A percentile compares a stretch with the other conserved stretches of the same genome.
Conservation (phyloP, 805 yeast genomes). For the Spathaspora girioi region DNA sequence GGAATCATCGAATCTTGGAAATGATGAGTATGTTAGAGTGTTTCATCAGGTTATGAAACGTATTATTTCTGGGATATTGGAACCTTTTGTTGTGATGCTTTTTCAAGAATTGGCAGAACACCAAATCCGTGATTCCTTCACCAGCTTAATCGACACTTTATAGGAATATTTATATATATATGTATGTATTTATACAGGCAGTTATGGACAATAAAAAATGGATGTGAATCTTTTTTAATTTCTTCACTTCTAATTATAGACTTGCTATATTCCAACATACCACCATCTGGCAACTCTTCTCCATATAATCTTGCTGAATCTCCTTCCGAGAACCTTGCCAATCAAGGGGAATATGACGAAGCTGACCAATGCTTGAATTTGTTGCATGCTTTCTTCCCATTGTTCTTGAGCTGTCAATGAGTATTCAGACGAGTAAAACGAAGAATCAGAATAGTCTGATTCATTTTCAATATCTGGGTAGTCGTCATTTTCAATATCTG, state of each 20-base stretch:
- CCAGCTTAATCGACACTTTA: constrained; percentile 17
- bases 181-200: not conserved
- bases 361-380: constrained; percentile 53
- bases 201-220: too few relatives aligned
- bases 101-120: constrained; percentile 29
- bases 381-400: constrained; percentile 68
- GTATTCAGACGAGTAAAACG: constrained; percentile 9
- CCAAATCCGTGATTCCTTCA: constrained; percentile 26
- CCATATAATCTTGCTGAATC: constrained; percentile 46
- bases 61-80: constrained; percentile 32
- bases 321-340: constrained; percentile 66
- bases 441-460: constrained; percentile 6
- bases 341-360: constrained; percentile 61
- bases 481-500: constrained; percentile 3
- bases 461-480: constrained; percentile 11
- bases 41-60: constrained; percentile 25
- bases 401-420: constrained; percentile 56
- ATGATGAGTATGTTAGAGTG: constrained; percentile 28
- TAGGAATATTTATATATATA: constrained; percentile 3
- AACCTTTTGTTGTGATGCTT: constrained; percentile 32
- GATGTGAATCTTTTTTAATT: too few relatives aligned
- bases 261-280: constrained; percentile 2
- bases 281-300: constrained; percentile 33
- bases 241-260: not conserved
- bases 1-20: constrained; percentile 17